Evolutionary conservation across 78 protist genomes (phyloP).

Genomic region (Salpingoeca rosetta): DNA sequence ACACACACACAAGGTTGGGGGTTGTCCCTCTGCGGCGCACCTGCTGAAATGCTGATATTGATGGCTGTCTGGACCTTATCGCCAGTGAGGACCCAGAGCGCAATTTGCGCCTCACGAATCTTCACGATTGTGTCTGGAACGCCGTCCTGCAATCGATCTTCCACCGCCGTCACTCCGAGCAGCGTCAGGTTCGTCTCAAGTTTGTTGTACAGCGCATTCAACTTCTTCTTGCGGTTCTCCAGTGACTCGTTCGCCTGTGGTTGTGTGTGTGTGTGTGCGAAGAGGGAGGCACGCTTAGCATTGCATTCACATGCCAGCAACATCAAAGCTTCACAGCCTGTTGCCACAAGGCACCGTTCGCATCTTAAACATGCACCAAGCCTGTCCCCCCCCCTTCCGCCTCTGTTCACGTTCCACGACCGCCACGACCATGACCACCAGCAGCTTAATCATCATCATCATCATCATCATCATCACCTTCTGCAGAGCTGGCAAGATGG

Average conservation of each 20-base stretch:
- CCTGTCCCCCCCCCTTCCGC: too few species aligned
- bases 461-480: too few species aligned
- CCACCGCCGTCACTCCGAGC: slow-evolving; percentile 50
- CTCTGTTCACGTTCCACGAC: too few species aligned
- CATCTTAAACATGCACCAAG: too few species aligned
- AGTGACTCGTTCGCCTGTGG: slow-evolving; percentile 35
- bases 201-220: slow-evolving; percentile 26
- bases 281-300: slow-evolving; percentile 20
- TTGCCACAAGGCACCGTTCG: too few species aligned
- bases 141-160: slow-evolving; percentile 31
- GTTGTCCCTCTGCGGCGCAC: too few species aligned
- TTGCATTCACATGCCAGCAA: slow-evolving; percentile 42
- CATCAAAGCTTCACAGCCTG: too few species aligned
- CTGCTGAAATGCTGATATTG: slow-evolving; percentile 77
- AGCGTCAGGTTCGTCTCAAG: slow-evolving; percentile 61
- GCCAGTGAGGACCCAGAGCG: slow-evolving; percentile 82
- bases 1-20: too few species aligned
- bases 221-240: slow-evolving; percentile 27
- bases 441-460: too few species aligned
- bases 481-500: too few species aligned
- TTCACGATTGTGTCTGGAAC: slow-evolving; percentile 26
- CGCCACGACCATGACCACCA: too few species aligned
- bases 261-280: slow-evolving; percentile 15
- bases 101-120: slow-evolving; percentile 21
- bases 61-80: slow-evolving; percentile 96